These are phyloP conservation scores for Gossypium trilobum DNA, from an alignment of 441 rosid species.

Conservation along the genomic window DNA sequence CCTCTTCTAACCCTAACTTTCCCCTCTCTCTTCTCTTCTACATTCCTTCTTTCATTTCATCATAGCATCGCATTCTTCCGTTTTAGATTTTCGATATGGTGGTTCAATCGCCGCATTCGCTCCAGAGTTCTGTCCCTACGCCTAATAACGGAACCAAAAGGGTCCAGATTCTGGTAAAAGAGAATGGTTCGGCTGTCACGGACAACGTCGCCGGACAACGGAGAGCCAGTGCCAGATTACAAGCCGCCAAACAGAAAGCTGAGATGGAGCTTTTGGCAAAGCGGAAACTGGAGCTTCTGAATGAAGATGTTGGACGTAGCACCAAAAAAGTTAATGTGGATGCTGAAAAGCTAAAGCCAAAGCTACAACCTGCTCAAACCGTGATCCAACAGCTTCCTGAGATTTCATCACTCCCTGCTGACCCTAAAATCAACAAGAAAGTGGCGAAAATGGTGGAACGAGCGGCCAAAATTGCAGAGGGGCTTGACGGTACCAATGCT, in stretches of 20 bases:
- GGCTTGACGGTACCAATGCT: constrained; percentile 5
- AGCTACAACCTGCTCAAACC: background rate
- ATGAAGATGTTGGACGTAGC: constrained; percentile 11
- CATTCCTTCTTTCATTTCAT: background rate
- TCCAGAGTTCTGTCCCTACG: background rate
- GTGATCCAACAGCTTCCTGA: background rate
- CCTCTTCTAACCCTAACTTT: background rate
- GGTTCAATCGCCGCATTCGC: constrained; percentile 12
- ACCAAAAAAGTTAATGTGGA: constrained; percentile 5
- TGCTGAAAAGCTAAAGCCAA: constrained; percentile 1
- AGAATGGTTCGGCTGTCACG: background rate
- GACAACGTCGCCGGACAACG: background rate
- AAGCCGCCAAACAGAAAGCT: constrained; percentile 13
- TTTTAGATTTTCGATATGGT: constrained; percentile 5
- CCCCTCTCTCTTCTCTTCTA: background rate
- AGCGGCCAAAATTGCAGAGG: constrained; percentile 1
- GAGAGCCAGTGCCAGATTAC: constrained; percentile 12
- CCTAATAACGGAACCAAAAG: background rate
- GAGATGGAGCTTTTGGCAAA: constrained; percentile 32
- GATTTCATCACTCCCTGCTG: background rate
- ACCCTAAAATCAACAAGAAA: background rate
- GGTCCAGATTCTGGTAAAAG: background rate
- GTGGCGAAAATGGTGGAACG: constrained; percentile 1
- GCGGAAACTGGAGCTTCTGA: constrained; percentile 27
- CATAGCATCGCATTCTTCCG: background rate